Evolutionary conservation across 768 basidiomycete species (phyloP).

Genomic region (Psilocybe azurescens): DNA sequence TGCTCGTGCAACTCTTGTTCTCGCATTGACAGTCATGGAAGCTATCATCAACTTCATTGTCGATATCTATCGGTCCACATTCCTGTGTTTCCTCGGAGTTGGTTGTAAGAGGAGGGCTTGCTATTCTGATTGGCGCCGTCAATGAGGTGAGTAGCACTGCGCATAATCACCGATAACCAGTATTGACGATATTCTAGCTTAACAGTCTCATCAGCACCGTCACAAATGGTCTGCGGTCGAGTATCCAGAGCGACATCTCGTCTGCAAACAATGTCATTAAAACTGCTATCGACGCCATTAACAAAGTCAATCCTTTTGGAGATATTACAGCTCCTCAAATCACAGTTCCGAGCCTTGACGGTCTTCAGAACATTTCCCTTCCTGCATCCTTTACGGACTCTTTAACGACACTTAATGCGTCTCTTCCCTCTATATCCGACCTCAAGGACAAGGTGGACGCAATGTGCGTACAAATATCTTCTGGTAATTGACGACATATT

Average conservation of each 20-base stretch:
- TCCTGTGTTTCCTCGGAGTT: conserved; percentile 95
- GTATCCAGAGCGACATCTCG: conserved; percentile 74
- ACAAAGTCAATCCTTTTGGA: conserved; percentile 77
- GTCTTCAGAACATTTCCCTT: conserved; percentile 79
- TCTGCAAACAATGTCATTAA: conserved; percentile 73
- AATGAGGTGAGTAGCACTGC: conserved; percentile 59
- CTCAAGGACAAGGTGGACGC: conserved; percentile 70
- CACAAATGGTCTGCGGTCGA: conserved; percentile 63
- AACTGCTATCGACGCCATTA: conserved; percentile 67
- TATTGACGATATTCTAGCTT: conserved; percentile 50
- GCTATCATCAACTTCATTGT: conserved; percentile 90
- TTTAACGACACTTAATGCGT: conserved; percentile 77
- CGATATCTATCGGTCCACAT: conserved; percentile 90
- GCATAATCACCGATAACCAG: not conserved
- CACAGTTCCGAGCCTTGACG: conserved; percentile 72
- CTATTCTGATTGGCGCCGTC: conserved; percentile 81
- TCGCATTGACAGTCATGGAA: conserved; percentile 85
- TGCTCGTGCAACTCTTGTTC: conserved; percentile 72
- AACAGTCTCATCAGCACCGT: conserved; percentile 68
- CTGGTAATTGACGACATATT: conserved; percentile 3
- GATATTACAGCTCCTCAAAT: conserved; percentile 76
- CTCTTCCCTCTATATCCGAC: conserved; percentile 79
- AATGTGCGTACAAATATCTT: conserved; percentile 55
- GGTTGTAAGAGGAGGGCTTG: conserved; percentile 80
- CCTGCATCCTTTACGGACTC: conserved; percentile 78